A percentile compares a stretch with the other conserved stretches of the same genome.
phyloP scores from a whole-genome alignment of 148 eudicot genomes.

The Nyssa sinensis region DNA sequence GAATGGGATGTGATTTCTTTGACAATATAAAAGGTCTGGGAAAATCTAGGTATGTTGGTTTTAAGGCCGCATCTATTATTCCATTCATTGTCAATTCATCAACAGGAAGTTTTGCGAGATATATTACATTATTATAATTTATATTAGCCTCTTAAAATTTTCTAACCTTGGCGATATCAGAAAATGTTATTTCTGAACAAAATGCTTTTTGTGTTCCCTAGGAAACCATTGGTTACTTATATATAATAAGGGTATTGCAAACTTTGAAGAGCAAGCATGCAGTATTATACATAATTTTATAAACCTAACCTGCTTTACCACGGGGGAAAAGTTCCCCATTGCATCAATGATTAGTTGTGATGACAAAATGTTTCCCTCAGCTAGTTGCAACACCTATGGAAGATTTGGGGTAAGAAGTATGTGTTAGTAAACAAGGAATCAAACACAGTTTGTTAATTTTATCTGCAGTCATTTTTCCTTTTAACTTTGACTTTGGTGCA shows the following conservation, averaged over 20 bases:
- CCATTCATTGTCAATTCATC: not conserved
- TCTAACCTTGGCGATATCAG: not conserved
- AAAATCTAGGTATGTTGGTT: not conserved
- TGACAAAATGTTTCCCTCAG: slow-evolving; percentile 60
- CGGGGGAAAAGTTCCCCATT: slow-evolving; percentile 97
- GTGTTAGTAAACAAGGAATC: not conserved
- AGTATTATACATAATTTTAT: not conserved
- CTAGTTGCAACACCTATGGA: slow-evolving; percentile 68
- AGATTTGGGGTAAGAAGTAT: not conserved
- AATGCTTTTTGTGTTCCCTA: not conserved
- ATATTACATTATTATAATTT: not conserved
- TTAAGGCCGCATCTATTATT: not conserved
- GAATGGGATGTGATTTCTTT: not conserved
- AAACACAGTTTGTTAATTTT: not conserved
- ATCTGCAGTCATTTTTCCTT: not conserved
- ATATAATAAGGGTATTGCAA: not conserved
- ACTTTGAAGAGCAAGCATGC: not conserved
- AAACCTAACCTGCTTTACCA: slow-evolving; percentile 79
- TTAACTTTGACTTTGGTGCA: too few species aligned
- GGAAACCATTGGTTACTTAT: not conserved
- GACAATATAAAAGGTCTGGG: not conserved
- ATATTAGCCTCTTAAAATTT: not conserved
- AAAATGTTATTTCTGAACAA: not conserved
- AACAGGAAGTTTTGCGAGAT: not conserved
- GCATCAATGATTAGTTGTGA: slow-evolving; percentile 83